Conservation (phyloP, 352 stramenopile genomes). For the Proteromonas lacertae region DNA sequence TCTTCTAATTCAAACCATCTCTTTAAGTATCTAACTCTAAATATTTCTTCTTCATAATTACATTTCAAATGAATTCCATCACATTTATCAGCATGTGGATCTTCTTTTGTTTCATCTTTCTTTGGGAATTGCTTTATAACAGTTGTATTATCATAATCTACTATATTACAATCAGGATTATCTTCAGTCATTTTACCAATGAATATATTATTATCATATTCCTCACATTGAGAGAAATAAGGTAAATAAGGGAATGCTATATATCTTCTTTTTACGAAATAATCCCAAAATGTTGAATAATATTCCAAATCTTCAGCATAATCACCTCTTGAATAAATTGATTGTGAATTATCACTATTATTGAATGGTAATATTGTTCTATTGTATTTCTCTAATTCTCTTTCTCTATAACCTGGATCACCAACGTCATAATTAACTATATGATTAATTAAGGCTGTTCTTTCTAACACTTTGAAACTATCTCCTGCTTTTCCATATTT, state of each 20-base stretch:
- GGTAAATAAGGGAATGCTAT: conserved; percentile 65
- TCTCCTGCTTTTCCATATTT: conserved; percentile 11
- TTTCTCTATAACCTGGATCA: conserved; percentile 17
- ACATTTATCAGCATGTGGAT: too few relatives aligned
- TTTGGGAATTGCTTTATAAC: conserved; percentile 51
- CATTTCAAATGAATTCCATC: conserved; percentile 27
- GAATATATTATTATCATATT: conserved; percentile 61
- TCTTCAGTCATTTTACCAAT: conserved; percentile 63
- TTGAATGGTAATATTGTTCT: too few relatives aligned
- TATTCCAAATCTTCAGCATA: too few relatives aligned
- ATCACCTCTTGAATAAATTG: too few relatives aligned
- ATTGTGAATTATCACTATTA: too few relatives aligned
- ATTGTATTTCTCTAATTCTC: too few relatives aligned
- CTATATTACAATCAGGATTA: conserved; percentile 49
- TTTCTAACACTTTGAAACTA: conserved; percentile 19
- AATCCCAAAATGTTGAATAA: not conserved
- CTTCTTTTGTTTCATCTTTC: not conserved
- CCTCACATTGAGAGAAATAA: conserved; percentile 72
- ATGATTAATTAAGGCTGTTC: conserved; percentile 38
- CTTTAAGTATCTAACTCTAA: not conserved
- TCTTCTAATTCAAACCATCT: conserved; percentile 41
- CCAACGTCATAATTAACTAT: conserved; percentile 55
- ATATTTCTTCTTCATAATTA: conserved; percentile 40
- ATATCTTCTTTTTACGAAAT: conserved; percentile 9
- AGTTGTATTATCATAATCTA: conserved; percentile 39